Percentiles rank a stretch among this genome's conserved stretches.
Conservation (phyloP, 177 flowering plant genomes). For the Telopea speciosissima region DNA sequence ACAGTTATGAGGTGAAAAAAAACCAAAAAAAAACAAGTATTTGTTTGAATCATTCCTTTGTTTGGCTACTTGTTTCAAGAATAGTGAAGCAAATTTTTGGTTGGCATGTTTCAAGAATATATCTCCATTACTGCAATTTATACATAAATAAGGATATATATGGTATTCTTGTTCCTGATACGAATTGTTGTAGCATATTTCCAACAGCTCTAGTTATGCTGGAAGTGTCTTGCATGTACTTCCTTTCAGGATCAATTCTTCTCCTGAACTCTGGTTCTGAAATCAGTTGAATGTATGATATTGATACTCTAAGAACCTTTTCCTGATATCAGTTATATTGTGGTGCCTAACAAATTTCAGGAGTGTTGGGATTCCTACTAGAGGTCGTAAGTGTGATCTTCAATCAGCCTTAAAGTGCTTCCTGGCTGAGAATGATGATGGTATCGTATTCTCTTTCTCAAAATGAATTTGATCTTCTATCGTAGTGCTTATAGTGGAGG, state of each 20-base stretch:
- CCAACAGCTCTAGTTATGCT: not conserved
- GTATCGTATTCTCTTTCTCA: constrained; percentile 10
- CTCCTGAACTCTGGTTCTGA: not conserved
- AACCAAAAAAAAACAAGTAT: too few species aligned
- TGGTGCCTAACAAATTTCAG: constrained; percentile 22
- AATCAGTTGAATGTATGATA: not conserved
- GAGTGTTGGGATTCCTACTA: constrained; percentile 47
- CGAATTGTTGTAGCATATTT: not conserved
- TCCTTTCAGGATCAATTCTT: not conserved
- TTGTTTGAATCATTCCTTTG: too few species aligned
- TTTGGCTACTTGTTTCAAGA: not conserved
- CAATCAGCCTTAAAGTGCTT: constrained; percentile 45
- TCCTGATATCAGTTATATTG: not conserved
- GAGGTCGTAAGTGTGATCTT: constrained; percentile 60
- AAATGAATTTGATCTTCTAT: not conserved
- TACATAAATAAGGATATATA: too few species aligned
- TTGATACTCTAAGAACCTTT: not conserved
- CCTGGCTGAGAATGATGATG: constrained; percentile 27
- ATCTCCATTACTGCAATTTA: not conserved
- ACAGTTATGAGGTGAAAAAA: constrained; percentile 35
- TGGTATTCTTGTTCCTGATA: not conserved
- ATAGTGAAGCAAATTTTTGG: too few species aligned
- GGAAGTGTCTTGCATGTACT: not conserved
- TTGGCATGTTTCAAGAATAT: not conserved
- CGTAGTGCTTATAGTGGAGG: not conserved